Evolutionary conservation across 1,284 basidiomycete species (phyloP), one percentile per base, ranked within the genome.

Genomic region (Leucocoprinus gongylophorus): DNA sequence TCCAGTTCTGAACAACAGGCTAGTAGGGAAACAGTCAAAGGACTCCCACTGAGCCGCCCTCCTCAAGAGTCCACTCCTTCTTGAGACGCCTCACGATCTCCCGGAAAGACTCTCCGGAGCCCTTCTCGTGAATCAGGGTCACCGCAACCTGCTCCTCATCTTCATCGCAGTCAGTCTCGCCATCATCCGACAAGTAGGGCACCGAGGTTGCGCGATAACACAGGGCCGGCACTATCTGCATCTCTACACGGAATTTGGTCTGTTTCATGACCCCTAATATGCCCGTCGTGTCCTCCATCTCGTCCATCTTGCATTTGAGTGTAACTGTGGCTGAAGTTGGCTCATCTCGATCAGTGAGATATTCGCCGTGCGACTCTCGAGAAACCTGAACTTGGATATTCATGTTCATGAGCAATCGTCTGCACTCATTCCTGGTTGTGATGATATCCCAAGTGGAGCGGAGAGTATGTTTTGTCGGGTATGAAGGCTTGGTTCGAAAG

Each of bases 401-500:
- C 65, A 93, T 79, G 33, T 69, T 74, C 64, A 84, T 83, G 53
- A 97, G 72, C 48, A 94, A 66, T 37, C 81, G 73, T 53, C 83
- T 74, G 67, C 88, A 91, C 64, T 88, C 86, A 57, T 79, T 79
- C 50, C 85, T 73, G 5, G 91, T 88, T 23, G 76, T 78, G 48
- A 80, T 74, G n/a, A 79, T 72, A 56, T 89, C 83, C 54, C 84
- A 75, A 9, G 74, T 71, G 2, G 90, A 92, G 41, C 81, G 68
- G 2, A 92, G 68, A 39, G 71, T 71, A 65, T 83, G 84, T 28
- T 29, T 48, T 12, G 51, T 48, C n/a, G 41, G 13, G 13, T 73
- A 76, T 15, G 80, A 73, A 0, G 89, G 83, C 62, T 86, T 91
- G 74, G 91, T 86, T 63, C 83, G 88, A 79, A 97, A 95, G 43